phyloP scores from a whole-genome alignment of 129 eudicot species.

The Arctium minus region DNA sequence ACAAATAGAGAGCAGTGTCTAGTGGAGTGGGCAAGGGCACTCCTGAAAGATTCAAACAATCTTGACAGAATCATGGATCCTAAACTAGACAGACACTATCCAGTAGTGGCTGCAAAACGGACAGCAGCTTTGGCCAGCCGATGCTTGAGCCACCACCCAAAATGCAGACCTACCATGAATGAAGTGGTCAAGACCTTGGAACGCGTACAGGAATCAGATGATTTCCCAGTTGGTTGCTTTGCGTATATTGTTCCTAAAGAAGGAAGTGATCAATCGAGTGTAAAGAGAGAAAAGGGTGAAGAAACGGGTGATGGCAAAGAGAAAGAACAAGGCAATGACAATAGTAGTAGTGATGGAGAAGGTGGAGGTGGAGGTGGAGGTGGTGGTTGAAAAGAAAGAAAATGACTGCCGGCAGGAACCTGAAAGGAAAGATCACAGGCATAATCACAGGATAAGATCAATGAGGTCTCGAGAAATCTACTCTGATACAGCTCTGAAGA shows the following conservation, averaged over 20 bases:
- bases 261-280: not conserved
- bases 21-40: slow-evolving; percentile 60
- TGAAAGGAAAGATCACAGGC: slow-evolving; percentile 24
- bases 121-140: slow-evolving; percentile 50
- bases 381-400: slow-evolving; percentile 26
- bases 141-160: slow-evolving; percentile 57
- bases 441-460: slow-evolving; percentile 28
- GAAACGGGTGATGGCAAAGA: slow-evolving; percentile 13
- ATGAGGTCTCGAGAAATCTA: slow-evolving; percentile 51
- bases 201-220: slow-evolving; percentile 40
- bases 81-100: slow-evolving; percentile 51
- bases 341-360: slow-evolving; percentile 10
- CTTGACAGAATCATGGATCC: slow-evolving; percentile 54
- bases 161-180: slow-evolving; percentile 53
- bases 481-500: slow-evolving; percentile 58
- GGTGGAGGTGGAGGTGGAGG: not conserved
- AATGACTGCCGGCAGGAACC: slow-evolving; percentile 7
- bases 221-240: slow-evolving; percentile 34
- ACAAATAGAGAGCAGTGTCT: slow-evolving; percentile 49
- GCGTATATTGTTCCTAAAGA: slow-evolving; percentile 44
- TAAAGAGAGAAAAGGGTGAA: not conserved
- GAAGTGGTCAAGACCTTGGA: slow-evolving; percentile 52
- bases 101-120: slow-evolving; percentile 41
- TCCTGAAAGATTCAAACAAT: slow-evolving; percentile 41
- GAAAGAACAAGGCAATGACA: not conserved